phyloP scores from a whole-genome alignment of 257 asterid species.

The Capsicum baccatum region DNA sequence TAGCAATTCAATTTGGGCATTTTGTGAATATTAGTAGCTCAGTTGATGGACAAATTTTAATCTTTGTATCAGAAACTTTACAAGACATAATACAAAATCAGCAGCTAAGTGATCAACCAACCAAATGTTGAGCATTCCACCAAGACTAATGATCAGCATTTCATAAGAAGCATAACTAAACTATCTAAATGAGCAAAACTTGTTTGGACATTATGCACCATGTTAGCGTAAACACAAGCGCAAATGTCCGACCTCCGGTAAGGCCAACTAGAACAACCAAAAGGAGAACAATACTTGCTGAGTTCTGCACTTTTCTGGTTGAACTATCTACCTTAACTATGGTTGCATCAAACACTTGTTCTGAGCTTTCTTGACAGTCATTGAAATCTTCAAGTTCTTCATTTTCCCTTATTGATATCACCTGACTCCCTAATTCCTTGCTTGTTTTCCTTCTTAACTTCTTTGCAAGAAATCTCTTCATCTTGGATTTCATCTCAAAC shows the following conservation, averaged over 20 bases:
- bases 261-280: constrained; percentile 69
- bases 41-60: not conserved
- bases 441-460: constrained; percentile 45
- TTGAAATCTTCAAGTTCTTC: constrained; percentile 9
- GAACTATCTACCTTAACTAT: constrained; percentile 7
- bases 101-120: constrained; percentile 32
- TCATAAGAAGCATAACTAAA: constrained; percentile 33
- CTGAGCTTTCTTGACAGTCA: not conserved
- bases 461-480: constrained; percentile 57
- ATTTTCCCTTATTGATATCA: constrained; percentile 19
- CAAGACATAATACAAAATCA: constrained; percentile 44
- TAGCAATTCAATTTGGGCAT: not conserved
- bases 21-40: not conserved
- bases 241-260: constrained; percentile 57
- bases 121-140: constrained; percentile 35
- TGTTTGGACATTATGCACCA: constrained; percentile 62
- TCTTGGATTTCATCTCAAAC: constrained; percentile 63
- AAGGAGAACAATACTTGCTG: constrained; percentile 42
- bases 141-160: constrained; percentile 28
- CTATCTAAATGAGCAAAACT: constrained; percentile 27
- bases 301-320: constrained; percentile 23
- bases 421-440: constrained; percentile 15
- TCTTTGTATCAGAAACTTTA: constrained; percentile 16
- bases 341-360: constrained; percentile 32
- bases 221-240: constrained; percentile 52